These are phyloP conservation scores for Lepiota subincarnata DNA, from an alignment of 768 basidiomycete species.

Conservation along the genomic window DNA sequence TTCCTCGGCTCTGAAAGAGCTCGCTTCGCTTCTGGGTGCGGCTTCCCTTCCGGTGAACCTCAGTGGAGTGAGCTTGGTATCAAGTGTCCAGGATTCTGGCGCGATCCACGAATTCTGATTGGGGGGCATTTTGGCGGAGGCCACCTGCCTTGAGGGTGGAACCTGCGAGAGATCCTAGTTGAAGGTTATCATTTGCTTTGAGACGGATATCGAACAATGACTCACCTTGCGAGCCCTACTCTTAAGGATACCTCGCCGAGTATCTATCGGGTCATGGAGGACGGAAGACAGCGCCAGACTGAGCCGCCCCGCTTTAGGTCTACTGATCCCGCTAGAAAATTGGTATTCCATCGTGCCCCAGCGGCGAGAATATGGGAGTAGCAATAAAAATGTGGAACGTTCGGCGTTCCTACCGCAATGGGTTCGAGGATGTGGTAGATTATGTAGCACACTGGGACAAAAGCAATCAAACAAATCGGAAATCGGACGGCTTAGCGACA, in stretches of 20 bases:
- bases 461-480: not conserved
- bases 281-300: conserved; percentile 5
- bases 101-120: conserved; percentile 4
- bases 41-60: too few relatives aligned
- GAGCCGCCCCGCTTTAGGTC: not conserved
- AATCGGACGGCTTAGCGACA: not conserved
- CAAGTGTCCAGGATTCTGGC: conserved; percentile 1
- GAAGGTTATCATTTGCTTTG: too few relatives aligned
- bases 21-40: too few relatives aligned
- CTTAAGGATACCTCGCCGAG: not conserved
- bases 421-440: not conserved
- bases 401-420: not conserved
- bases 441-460: not conserved
- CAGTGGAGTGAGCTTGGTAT: not conserved
- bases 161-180: not conserved
- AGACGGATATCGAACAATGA: not conserved
- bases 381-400: not conserved
- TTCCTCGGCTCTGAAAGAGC: too few relatives aligned
- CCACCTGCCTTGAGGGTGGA: not conserved
- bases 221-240: not conserved
- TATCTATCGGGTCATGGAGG: not conserved
- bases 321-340: not conserved
- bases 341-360: conserved; percentile 6
- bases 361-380: not conserved
- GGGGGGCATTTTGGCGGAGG: not conserved